These are phyloP conservation scores for Xylaria venustula DNA, from an alignment of 495 filamentous ascomycete species.

Conservation along the genomic window DNA sequence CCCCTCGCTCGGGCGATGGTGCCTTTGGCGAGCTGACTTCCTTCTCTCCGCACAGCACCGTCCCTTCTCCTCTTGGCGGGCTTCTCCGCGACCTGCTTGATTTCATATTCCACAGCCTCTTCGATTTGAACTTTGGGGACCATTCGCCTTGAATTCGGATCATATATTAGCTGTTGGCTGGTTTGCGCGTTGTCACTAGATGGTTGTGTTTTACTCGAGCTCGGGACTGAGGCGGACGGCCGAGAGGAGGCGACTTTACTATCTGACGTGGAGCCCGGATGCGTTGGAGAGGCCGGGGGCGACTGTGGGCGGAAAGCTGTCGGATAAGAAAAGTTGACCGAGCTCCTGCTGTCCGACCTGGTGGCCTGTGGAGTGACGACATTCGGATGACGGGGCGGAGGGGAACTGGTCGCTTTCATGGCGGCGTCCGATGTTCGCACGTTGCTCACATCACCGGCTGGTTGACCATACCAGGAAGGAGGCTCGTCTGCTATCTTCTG, in stretches of 20 bases:
- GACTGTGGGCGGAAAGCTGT: constrained; percentile 41
- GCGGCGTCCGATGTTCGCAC: constrained; percentile 42
- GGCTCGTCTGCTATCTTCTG: constrained; percentile 38
- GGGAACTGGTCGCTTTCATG: constrained; percentile 37
- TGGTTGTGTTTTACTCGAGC: constrained; percentile 23
- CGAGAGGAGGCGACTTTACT: constrained; percentile 15
- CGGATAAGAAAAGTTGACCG: constrained; percentile 87
- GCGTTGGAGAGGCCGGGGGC: constrained; percentile 35
- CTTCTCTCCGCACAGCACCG: constrained; percentile 24
- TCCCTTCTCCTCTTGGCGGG: constrained; percentile 57
- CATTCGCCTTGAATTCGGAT: constrained; percentile 58
- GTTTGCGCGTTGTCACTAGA: constrained; percentile 21
- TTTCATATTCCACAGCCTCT: constrained; percentile 34
- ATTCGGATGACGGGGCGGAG: constrained; percentile 7
- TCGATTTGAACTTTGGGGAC: constrained; percentile 36
- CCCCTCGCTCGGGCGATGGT: constrained; percentile 33
- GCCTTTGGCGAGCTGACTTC: constrained; percentile 36
- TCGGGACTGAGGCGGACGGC: constrained; percentile 16
- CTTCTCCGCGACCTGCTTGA: constrained; percentile 47
- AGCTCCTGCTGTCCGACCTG: constrained; percentile 57
- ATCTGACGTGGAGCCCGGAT: constrained; percentile 34
- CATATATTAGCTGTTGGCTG: constrained; percentile 49
- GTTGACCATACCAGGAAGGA: constrained; percentile 43
- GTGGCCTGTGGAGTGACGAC: constrained; percentile 3
- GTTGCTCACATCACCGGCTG: constrained; percentile 40